phyloP scores from a whole-genome alignment of 2,329 filamentous ascomycete species.

The Aurifilum marmelostoma region DNA sequence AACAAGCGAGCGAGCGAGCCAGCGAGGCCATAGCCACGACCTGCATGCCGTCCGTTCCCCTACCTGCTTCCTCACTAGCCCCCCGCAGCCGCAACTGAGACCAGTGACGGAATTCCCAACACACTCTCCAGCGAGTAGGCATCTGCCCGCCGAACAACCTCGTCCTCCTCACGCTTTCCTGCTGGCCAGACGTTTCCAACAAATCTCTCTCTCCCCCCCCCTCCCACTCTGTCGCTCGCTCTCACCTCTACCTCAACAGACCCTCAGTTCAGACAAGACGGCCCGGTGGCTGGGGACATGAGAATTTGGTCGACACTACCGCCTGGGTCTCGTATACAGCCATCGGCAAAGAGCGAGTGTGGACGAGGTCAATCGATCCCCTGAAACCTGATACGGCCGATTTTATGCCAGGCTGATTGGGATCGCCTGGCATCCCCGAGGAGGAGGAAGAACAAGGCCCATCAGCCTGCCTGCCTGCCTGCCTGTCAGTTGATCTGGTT shows the following conservation, averaged over 20 bases:
- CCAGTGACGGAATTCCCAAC: constrained; percentile 21
- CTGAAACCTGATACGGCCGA: background rate
- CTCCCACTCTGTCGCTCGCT: background rate
- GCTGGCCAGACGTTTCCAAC: constrained; percentile 19
- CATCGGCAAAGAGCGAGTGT: constrained; percentile 6
- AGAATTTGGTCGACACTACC: constrained; percentile 20
- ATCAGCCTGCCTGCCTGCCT: constrained; percentile 16
- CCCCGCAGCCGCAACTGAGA: constrained; percentile 16
- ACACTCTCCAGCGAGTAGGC: background rate
- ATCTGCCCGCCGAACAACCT: background rate
- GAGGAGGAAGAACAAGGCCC: background rate
- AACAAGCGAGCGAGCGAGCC: background rate
- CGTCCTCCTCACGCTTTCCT: constrained; percentile 15
- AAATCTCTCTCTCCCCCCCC: background rate
- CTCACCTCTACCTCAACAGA: background rate
- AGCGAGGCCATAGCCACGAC: background rate
- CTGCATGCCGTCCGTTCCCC: background rate
- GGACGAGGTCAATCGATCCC: background rate
- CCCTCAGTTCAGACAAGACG: constrained; percentile 4
- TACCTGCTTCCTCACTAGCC: background rate
- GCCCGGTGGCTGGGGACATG: constrained; percentile 14
- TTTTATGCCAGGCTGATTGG: background rate
- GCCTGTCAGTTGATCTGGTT: constrained; percentile 23
- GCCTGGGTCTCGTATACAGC: background rate
- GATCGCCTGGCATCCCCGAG: constrained; percentile 9